phyloP scores from a whole-genome alignment of 1,284 basidiomycete genomes.

The Neotropicomus parvogracilis region DNA sequence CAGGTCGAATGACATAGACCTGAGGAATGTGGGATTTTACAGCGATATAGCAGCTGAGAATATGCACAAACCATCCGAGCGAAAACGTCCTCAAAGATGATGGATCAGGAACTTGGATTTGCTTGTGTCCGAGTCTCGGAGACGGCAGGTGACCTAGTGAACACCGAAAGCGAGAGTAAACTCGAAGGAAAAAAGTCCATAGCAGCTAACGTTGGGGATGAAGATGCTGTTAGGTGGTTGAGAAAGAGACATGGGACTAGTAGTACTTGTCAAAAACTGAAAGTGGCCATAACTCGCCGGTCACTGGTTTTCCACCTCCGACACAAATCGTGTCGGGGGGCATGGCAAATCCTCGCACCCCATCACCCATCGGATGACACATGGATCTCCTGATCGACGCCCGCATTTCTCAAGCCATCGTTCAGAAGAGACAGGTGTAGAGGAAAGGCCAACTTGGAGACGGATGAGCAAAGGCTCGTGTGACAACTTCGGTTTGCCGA shows the following conservation, averaged over 20 bases:
- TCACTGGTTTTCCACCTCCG: slow-evolving; percentile 25
- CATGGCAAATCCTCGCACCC: slow-evolving; percentile 13
- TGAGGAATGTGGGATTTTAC: not conserved
- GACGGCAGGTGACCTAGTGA: not conserved
- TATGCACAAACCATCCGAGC: not conserved
- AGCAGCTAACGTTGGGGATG: too few relatives aligned
- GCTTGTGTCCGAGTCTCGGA: not conserved
- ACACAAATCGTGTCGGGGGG: slow-evolving; percentile 13
- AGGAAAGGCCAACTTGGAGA: slow-evolving; percentile 4
- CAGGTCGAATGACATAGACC: slow-evolving; percentile 1
- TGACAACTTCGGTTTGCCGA: slow-evolving; percentile 22
- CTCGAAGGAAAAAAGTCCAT: not conserved
- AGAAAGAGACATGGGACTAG: slow-evolving; percentile 8
- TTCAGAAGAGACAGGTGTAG: slow-evolving; percentile 5
- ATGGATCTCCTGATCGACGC: slow-evolving; percentile 12
- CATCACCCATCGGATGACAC: slow-evolving; percentile 9
- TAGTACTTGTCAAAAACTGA: slow-evolving; percentile 11
- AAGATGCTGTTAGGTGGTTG: not conserved
- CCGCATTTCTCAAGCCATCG: slow-evolving; percentile 1
- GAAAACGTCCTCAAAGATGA: not conserved
- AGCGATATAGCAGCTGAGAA: not conserved
- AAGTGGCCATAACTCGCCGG: not conserved
- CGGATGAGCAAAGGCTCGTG: slow-evolving; percentile 6
- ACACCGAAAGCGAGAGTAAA: not conserved
- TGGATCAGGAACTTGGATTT: not conserved